Conservation (phyloP, 108 stramenopile species). For the Nannochloropsis gaditana region DNA sequence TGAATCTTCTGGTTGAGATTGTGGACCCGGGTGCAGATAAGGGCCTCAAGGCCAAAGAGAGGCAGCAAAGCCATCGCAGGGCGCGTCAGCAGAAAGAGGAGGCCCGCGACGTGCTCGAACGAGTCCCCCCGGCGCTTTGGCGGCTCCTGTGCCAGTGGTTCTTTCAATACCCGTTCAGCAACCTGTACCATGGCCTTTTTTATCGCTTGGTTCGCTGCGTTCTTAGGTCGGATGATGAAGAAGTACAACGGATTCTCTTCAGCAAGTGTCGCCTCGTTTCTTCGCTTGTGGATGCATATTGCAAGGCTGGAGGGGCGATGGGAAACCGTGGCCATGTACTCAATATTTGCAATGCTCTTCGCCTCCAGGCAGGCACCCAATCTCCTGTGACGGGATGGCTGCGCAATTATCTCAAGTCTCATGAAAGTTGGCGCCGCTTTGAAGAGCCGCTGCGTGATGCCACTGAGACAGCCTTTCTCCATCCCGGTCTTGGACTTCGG, state of each 20-base stretch:
- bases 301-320: slow-evolving; percentile 24
- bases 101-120: slow-evolving; percentile 25
- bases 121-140: slow-evolving; percentile 38
- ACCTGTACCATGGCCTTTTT: slow-evolving; percentile 46
- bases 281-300: slow-evolving; percentile 34
- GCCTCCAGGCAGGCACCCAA: slow-evolving; percentile 48
- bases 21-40: slow-evolving; percentile 27
- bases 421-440: slow-evolving; percentile 39
- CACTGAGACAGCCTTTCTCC: background rate
- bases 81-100: background rate
- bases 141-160: slow-evolving; percentile 42
- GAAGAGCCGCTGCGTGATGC: background rate
- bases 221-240: slow-evolving; percentile 31
- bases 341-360: slow-evolving; percentile 44
- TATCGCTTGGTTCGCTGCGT: slow-evolving; percentile 42
- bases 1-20: slow-evolving; percentile 40
- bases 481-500: background rate
- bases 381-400: slow-evolving; percentile 37
- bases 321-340: slow-evolving; percentile 38
- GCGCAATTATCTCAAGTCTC: slow-evolving; percentile 32
- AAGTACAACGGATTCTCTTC: slow-evolving; percentile 25
- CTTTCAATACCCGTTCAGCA: slow-evolving; percentile 50
- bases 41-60: background rate
- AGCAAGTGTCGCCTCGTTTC: slow-evolving; percentile 30
- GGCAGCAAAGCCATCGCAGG: background rate